A percentile compares a stretch with the other conserved stretches of the same genome.
These are phyloP conservation scores for Kalanchoe fedtschenkoi DNA, from an alignment of 164 flowering plant genomes.

Conservation along the genomic window DNA sequence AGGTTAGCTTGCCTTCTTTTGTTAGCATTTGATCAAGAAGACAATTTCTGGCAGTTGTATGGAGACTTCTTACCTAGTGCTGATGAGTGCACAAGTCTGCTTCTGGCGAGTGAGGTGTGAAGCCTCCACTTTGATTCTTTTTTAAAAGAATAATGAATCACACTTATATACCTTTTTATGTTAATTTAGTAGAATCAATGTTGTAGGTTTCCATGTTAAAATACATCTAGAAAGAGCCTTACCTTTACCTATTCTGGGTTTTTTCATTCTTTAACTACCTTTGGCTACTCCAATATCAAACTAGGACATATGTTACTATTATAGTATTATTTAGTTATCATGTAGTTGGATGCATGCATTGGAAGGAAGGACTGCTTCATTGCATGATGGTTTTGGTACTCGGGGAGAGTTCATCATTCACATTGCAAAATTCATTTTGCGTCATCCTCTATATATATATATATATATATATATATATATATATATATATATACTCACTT, in stretches of 20 bases:
- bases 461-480: too few species aligned
- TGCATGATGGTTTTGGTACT: too few species aligned
- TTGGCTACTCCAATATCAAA: not conserved
- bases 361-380: too few species aligned
- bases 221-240: not conserved
- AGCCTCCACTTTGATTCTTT: not conserved
- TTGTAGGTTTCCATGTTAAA: not conserved
- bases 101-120: constrained; percentile 76
- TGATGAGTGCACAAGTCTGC: constrained; percentile 78
- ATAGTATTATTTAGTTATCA: too few species aligned
- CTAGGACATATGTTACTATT: not conserved
- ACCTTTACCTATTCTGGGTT: not conserved
- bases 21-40: constrained; percentile 68
- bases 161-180: too few species aligned
- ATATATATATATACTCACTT: too few species aligned
- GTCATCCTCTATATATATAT: too few species aligned
- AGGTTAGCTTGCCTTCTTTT: constrained; percentile 93
- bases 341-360: too few species aligned
- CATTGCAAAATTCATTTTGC: not conserved
- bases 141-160: too few species aligned
- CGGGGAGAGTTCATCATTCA: not conserved
- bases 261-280: not conserved
- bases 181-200: too few species aligned
- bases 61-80: constrained; percentile 83
- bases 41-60: constrained; percentile 91